Percentiles rank a stretch among this genome's conserved stretches.
Conservation (phyloP, 805 yeast species). For the Ogataea saltuana region DNA sequence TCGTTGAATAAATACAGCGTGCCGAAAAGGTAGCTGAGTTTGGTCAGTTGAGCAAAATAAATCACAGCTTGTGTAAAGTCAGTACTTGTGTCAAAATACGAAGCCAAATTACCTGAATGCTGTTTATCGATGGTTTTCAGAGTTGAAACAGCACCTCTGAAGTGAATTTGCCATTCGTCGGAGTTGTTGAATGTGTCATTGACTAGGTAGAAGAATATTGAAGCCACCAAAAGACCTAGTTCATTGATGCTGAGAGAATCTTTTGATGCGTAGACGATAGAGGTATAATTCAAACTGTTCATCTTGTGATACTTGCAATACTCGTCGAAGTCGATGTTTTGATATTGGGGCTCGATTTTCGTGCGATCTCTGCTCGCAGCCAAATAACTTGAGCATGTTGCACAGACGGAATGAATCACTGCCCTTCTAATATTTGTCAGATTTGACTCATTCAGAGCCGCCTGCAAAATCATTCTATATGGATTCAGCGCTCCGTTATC, state of each 20-base stretch:
- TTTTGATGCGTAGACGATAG: background rate
- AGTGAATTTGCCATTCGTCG: conserved; percentile 6
- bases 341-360: conserved; percentile 1
- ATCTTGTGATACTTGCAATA: conserved; percentile 6
- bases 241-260: background rate
- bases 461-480: conserved; percentile 1
- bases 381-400: conserved; percentile 2
- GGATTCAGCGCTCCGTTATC: background rate
- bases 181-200: conserved; percentile 3
- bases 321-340: background rate
- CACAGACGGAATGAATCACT: conserved; percentile 2
- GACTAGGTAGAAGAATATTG: conserved; percentile 2
- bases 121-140: conserved; percentile 2
- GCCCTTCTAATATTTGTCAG: background rate
- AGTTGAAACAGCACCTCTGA: conserved; percentile 5
- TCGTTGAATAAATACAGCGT: conserved; percentile 4
- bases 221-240: conserved; percentile 1
- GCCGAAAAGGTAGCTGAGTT: conserved; percentile 5
- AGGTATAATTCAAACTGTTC: conserved; percentile 3
- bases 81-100: background rate
- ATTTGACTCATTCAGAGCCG: background rate
- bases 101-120: background rate
- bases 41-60: conserved; percentile 2
- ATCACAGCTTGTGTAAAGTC: background rate
- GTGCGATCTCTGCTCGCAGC: conserved; percentile 1